These are phyloP conservation scores for Cyathus striatus DNA, from an alignment of 768 basidiomycete species.

Conservation along the genomic window DNA sequence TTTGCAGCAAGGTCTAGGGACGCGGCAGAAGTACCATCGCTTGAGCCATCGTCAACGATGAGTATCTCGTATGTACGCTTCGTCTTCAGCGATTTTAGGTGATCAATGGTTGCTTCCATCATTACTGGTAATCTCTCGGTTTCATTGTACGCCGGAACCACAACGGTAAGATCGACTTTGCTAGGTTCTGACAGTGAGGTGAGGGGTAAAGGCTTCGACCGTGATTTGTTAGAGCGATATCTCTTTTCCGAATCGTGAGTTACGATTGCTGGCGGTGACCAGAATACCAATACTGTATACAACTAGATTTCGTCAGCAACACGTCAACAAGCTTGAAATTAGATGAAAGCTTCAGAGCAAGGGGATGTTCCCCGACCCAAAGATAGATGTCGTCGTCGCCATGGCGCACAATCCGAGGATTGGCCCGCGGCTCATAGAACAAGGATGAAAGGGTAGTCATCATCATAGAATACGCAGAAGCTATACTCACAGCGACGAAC, in stretches of 20 bases:
- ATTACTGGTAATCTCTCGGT: slow-evolving; percentile 76
- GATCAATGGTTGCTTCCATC: slow-evolving; percentile 70
- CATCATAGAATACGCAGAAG: slow-evolving; percentile 20
- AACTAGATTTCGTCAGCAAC: slow-evolving; percentile 37
- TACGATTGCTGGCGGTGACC: slow-evolving; percentile 67
- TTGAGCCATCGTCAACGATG: slow-evolving; percentile 88
- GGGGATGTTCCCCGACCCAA: slow-evolving; percentile 43
- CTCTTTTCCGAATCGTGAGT: slow-evolving; percentile 63
- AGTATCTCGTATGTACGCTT: slow-evolving; percentile 73
- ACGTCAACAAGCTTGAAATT: too few species aligned
- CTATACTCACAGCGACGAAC: slow-evolving; percentile 31
- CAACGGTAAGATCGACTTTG: slow-evolving; percentile 68
- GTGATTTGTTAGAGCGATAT: slow-evolving; percentile 56
- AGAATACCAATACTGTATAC: slow-evolving; percentile 65
- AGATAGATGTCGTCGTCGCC: slow-evolving; percentile 60
- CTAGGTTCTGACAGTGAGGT: slow-evolving; percentile 50
- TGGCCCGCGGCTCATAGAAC: slow-evolving; percentile 82
- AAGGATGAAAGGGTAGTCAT: slow-evolving; percentile 82
- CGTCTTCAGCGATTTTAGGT: slow-evolving; percentile 39
- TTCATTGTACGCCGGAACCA: slow-evolving; percentile 94
- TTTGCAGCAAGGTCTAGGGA: slow-evolving; percentile 62
- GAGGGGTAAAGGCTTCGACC: slow-evolving; percentile 49
- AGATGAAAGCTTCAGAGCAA: too few species aligned
- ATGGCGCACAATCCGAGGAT: slow-evolving; percentile 43
- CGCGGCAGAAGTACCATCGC: slow-evolving; percentile 63